Evolutionary conservation across 768 basidiomycete species (phyloP).

Genomic region (Rossbeevera mucosa): DNA sequence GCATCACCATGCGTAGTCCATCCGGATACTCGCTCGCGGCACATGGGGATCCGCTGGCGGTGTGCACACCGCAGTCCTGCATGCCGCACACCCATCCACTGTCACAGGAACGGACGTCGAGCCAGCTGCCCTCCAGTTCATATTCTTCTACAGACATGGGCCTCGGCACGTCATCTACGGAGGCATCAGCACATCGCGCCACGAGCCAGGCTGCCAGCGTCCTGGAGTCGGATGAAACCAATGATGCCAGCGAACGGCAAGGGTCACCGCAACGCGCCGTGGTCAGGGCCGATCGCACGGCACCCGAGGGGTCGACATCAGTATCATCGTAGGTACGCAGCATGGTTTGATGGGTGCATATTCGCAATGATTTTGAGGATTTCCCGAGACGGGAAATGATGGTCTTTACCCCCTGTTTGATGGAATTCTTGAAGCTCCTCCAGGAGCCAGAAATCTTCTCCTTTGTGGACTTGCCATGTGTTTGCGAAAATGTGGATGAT

Average conservation of each 20-base stretch:
- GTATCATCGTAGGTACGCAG: constrained; percentile 7
- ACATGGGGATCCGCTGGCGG: constrained; percentile 31
- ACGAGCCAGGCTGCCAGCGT: constrained; percentile 37
- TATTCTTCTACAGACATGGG: constrained; percentile 46
- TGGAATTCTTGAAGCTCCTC: constrained; percentile 32
- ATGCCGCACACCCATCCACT: constrained; percentile 28
- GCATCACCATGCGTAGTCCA: constrained; percentile 24
- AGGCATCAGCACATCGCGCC: constrained; percentile 32
- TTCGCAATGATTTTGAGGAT: constrained; percentile 13
- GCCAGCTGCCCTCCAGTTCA: constrained; percentile 47
- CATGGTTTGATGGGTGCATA: constrained; percentile 8
- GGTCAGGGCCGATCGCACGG: constrained; percentile 2
- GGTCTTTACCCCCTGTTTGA: constrained; percentile 21
- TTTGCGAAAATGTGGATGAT: constrained; percentile 18
- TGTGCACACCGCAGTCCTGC: constrained; percentile 30
- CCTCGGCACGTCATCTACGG: constrained; percentile 22
- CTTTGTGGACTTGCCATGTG: constrained; percentile 17
- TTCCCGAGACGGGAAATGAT: constrained; percentile 17
- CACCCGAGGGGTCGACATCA: neutral
- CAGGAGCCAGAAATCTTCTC: constrained; percentile 25
- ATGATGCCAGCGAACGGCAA: constrained; percentile 25
- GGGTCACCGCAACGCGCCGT: constrained; percentile 11
- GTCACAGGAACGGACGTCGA: constrained; percentile 22
- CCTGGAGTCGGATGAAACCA: constrained; percentile 33
- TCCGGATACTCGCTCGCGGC: constrained; percentile 15